phyloP scores from a whole-genome alignment of 140 eudicot genomes.

The Ambrosia hybrid region DNA sequence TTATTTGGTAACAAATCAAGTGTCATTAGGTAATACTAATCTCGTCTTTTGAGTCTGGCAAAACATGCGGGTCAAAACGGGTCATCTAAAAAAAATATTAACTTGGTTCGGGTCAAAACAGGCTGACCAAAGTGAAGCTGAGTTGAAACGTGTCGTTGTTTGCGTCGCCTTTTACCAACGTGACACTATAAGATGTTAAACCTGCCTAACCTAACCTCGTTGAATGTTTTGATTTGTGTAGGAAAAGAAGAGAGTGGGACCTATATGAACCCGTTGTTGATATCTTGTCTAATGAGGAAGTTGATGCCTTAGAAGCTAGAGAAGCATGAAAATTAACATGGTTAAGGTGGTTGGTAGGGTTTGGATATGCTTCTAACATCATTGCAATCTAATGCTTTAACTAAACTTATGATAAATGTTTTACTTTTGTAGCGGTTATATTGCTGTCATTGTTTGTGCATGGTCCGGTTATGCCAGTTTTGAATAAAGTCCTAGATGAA shows the following conservation, averaged over 20 bases:
- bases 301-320: slow-evolving; percentile 86
- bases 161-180: background rate
- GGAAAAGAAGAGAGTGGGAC: slow-evolving; percentile 98
- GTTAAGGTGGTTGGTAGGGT: background rate
- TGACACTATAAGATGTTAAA: background rate
- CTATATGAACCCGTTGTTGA: slow-evolving; percentile 89
- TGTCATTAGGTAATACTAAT: slow-evolving; percentile 61
- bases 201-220: background rate
- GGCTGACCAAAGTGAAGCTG: background rate
- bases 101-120: background rate
- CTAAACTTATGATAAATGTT: background rate
- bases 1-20: slow-evolving; percentile 82
- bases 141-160: background rate
- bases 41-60: background rate
- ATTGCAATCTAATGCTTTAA: background rate
- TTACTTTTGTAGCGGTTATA: background rate
- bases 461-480: background rate
- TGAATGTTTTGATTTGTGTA: slow-evolving; percentile 25
- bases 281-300: slow-evolving; percentile 87
- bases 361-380: background rate
- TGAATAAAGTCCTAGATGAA: background rate
- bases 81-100: background rate
- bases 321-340: slow-evolving; percentile 39
- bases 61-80: background rate
- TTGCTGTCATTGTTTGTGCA: background rate